These are phyloP conservation scores for Wickerhamia fluorescens DNA, from an alignment of 805 yeast species.

Conservation along the genomic window DNA sequence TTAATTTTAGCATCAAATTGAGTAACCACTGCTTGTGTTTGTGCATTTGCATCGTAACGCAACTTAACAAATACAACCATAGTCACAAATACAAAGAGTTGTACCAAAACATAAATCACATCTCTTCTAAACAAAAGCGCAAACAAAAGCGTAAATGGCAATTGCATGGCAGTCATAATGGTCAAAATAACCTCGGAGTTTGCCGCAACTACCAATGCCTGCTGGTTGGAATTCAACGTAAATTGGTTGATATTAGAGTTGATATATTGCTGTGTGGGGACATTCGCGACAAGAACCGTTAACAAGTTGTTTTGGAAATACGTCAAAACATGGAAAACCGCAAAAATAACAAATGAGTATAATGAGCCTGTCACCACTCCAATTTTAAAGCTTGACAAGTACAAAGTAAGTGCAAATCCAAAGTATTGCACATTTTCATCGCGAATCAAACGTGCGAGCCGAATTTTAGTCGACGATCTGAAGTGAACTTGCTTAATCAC, in stretches of 20 bases:
- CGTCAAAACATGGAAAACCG: conserved; percentile 30
- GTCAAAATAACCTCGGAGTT: conserved; percentile 27
- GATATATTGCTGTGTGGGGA: conserved; percentile 32
- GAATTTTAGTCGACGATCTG: conserved; percentile 16
- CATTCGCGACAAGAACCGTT: conserved; percentile 9
- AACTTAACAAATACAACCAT: conserved; percentile 28
- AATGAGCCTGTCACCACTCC: conserved; percentile 34
- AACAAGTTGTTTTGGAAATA: conserved; percentile 33
- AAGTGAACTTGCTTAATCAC: conserved; percentile 56
- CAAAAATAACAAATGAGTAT: conserved; percentile 28
- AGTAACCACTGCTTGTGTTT: conserved; percentile 32
- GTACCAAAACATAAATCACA: conserved; percentile 23
- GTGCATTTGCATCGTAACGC: conserved; percentile 26
- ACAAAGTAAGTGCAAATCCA: conserved; percentile 24
- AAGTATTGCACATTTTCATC: conserved; percentile 40
- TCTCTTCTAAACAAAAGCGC: conserved; percentile 14
- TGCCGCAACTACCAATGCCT: conserved; percentile 32
- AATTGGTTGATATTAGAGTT: conserved; percentile 23
- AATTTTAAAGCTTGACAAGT: conserved; percentile 20
- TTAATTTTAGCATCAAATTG: conserved; percentile 40
- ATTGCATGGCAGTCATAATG: conserved; percentile 15
- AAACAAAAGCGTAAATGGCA: conserved; percentile 19
- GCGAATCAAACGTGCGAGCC: conserved; percentile 14
- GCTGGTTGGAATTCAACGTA: conserved; percentile 25
- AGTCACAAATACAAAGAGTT: conserved; percentile 25